Evolutionary conservation across 106 monocot genomes (phyloP).

Genomic region (Dendrobium huoshanense): DNA sequence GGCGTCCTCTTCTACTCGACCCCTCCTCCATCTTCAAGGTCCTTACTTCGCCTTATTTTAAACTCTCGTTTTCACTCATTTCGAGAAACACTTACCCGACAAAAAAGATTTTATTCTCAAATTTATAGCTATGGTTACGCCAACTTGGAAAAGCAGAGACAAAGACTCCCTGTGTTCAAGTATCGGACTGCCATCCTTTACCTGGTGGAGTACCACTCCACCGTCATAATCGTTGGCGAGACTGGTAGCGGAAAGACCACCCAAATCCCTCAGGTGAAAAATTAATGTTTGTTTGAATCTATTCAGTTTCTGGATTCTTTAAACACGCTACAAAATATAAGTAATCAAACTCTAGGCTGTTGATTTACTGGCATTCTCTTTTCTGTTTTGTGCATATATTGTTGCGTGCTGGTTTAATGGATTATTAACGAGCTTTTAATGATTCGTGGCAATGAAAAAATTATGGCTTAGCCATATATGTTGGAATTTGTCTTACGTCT

Average conservation of each 20-base stretch:
- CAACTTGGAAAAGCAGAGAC: slow-evolving; percentile 76
- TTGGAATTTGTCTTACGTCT: background rate
- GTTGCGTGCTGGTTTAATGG: background rate
- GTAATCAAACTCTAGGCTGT: background rate
- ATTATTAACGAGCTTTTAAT: background rate
- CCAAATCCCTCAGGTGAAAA: slow-evolving; percentile 85
- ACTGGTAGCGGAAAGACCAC: slow-evolving; percentile 98
- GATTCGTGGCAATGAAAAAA: background rate
- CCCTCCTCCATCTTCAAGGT: slow-evolving; percentile 14
- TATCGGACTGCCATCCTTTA: slow-evolving; percentile 67
- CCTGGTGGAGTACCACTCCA: slow-evolving; percentile 82
- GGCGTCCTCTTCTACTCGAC: slow-evolving; percentile 74
- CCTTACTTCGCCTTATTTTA: background rate
- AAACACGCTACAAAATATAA: background rate
- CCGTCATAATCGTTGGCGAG: slow-evolving; percentile 87
- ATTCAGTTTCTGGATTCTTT: background rate
- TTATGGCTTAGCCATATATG: background rate
- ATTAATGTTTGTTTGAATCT: background rate
- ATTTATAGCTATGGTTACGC: slow-evolving; percentile 40
- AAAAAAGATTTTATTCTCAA: background rate
- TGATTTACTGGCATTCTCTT: background rate
- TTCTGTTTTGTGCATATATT: background rate
- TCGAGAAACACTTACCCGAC: background rate
- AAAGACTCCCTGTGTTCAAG: slow-evolving; percentile 83
- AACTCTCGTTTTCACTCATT: background rate